Conservation (phyloP, 2,329 filamentous ascomycete species). For the Hypomyces perniciosus region DNA sequence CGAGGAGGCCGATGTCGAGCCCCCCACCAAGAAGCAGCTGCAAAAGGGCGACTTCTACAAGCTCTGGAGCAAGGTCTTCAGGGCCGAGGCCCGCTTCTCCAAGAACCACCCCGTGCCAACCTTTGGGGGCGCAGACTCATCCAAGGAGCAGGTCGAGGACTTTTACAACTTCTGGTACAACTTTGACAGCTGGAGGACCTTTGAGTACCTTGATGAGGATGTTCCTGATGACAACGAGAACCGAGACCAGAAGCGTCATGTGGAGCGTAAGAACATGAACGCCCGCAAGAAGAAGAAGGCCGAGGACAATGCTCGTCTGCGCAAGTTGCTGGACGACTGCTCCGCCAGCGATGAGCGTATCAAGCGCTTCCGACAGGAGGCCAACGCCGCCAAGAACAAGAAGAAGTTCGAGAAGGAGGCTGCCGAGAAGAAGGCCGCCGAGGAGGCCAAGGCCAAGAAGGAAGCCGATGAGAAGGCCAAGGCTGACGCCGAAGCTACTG, state of each 20-base stretch:
- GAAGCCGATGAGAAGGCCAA: constrained; percentile 73
- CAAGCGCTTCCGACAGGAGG: constrained; percentile 91
- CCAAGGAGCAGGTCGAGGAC: constrained; percentile 81
- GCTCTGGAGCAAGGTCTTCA: constrained; percentile 85
- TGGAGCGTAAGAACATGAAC: constrained; percentile 97
- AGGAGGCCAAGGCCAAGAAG: constrained; percentile 79
- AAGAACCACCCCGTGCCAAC: constrained; percentile 81
- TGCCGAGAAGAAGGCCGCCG: constrained; percentile 77
- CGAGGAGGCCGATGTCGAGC: constrained; percentile 85
- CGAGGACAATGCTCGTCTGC: constrained; percentile 87
- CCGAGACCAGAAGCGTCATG: constrained; percentile 97
- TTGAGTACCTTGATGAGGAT: constrained; percentile 98
- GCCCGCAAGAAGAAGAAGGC: constrained; percentile 99
- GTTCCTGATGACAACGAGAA: constrained; percentile 98
- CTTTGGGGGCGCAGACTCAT: constrained; percentile 77
- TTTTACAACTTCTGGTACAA: constrained; percentile 99
- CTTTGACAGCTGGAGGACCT: constrained; percentile 95
- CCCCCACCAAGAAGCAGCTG: constrained; percentile 85
- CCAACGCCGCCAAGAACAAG: constrained; percentile 93
- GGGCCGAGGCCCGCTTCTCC: constrained; percentile 87
- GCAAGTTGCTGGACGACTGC: constrained; percentile 82
- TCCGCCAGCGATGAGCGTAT: constrained; percentile 86
- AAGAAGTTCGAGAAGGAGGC: constrained; percentile 86
- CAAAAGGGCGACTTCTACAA: constrained; percentile 91
- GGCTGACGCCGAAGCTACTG: constrained; percentile 78